Evolutionary conservation across 2,329 filamentous ascomycete genomes (phyloP), one percentile per base, ranked within the genome.

Genomic region (Chaetomiaceae sp.): DNA sequence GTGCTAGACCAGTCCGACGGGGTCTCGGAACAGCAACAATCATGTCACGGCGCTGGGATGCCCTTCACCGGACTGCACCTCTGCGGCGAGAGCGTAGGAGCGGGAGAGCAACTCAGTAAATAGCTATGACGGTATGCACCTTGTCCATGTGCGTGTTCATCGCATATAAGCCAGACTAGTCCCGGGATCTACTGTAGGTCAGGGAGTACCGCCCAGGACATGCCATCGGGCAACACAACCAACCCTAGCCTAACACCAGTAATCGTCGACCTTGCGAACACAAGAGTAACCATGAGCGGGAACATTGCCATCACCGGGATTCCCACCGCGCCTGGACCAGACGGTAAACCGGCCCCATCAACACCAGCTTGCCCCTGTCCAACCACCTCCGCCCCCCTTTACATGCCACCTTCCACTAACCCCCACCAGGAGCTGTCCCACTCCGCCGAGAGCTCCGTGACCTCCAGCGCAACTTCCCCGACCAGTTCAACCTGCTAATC

Each of bases 401-500:
- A 5, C 30, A 33, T 33, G 30, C 9, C 3, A 5, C 12, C 14
- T 33, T 33, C 30, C 39, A 17, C 37, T 41, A 10, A 19, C 13
- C 2, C 12, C 4, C 2, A 10, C 39, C n/a, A 60, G 56, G 58
- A 17, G 42, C 57, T 3, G 56, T 61, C 2, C 60, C 60, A 10
- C 44, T 70, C 27, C 74, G 82, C 58, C 68, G 74, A 39, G 79
- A 85, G 60, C 73, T 85, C 53, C 71, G 75, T 31, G 68, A 76
- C 12, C 69, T 85, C 51, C 64, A 71, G 39, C 63, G 68, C 37
- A 74, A 77, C 43, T 58, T 37, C 48, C 66, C 73, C 14, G 76
- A 82, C 58, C 74, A 76, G 62, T 79, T 72, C 71, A 83, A 84
- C 63, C 66, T 86, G 39, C 85, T 79, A 62, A 65, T 86, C 10